Percentiles rank a stretch among this genome's conserved stretches.
phyloP scores from a whole-genome alignment of 345 rosid genomes.

The Rubroshorea leprosula region DNA sequence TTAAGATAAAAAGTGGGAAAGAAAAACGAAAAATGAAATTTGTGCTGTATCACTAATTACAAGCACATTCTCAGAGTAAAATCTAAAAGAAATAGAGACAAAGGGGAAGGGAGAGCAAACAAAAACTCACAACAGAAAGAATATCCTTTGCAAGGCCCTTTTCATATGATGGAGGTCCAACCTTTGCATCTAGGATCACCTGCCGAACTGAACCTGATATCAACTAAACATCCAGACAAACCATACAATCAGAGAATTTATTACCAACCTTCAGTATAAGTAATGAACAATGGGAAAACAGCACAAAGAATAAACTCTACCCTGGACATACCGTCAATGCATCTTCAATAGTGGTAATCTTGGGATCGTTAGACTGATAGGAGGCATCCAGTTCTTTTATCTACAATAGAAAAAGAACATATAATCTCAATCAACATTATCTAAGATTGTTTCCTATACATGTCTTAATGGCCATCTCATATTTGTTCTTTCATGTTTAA shows the following conservation, averaged over 20 bases:
- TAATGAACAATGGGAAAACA: constrained; percentile 7
- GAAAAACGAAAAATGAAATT: not conserved
- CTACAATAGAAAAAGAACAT: constrained; percentile 43
- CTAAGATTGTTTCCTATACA: not conserved
- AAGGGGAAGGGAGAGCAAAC: not conserved
- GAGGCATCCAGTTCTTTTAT: constrained; percentile 44
- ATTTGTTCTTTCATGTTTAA: not conserved
- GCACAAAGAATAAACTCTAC: not conserved
- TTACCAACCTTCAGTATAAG: constrained; percentile 3
- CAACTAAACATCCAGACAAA: constrained; percentile 30
- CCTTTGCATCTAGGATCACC: constrained; percentile 90
- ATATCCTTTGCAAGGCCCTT: constrained; percentile 80
- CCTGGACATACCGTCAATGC: constrained; percentile 59
- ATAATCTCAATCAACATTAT: constrained; percentile 28
- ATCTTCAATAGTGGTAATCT: constrained; percentile 66
- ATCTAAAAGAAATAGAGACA: not conserved
- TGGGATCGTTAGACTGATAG: constrained; percentile 34
- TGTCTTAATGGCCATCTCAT: not conserved
- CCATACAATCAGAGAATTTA: constrained; percentile 15
- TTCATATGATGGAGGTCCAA: constrained; percentile 83
- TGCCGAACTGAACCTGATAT: constrained; percentile 63
- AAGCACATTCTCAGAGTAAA: constrained; percentile 7
- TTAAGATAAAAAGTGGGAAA: constrained; percentile 2
- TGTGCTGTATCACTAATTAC: not conserved
- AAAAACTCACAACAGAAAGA: constrained; percentile 63